A percentile compares a stretch with the other conserved stretches of the same genome.
Conservation (phyloP, 805 yeast species). For the Lipomyces yamanashiensis region DNA sequence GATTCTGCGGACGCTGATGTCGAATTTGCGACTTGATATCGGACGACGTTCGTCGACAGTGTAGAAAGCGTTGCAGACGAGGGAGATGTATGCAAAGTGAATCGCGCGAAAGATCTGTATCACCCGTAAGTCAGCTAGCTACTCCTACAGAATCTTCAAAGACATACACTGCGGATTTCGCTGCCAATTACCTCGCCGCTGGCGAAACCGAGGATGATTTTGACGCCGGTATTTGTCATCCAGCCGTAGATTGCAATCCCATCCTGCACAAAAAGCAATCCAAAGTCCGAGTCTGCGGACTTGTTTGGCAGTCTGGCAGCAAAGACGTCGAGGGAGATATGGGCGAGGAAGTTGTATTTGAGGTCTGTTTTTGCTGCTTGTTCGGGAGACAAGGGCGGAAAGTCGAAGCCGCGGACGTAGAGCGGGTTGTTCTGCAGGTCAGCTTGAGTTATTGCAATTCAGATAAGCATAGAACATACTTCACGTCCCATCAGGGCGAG, state of each 20-base stretch:
- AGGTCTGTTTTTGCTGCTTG: constrained; percentile 14
- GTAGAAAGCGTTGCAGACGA: constrained; percentile 69
- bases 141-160: background rate
- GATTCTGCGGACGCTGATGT: constrained; percentile 27
- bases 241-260: constrained; percentile 69
- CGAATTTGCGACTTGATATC: constrained; percentile 30
- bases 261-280: constrained; percentile 67
- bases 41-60: constrained; percentile 42
- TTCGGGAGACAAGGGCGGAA: background rate
- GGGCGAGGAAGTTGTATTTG: constrained; percentile 72
- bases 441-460: background rate
- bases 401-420: constrained; percentile 25
- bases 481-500: constrained; percentile 37
- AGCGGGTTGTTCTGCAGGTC: constrained; percentile 31
- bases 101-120: constrained; percentile 49
- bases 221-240: constrained; percentile 70
- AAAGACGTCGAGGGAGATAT: constrained; percentile 74
- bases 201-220: constrained; percentile 61
- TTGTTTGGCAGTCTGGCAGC: constrained; percentile 56
- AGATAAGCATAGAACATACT: constrained; percentile 12
- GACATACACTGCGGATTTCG: constrained; percentile 39
- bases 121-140: background rate
- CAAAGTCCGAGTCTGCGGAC: constrained; percentile 46
- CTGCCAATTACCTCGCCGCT: constrained; percentile 44
- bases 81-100: constrained; percentile 59